Percentiles rank a stretch among this genome's conserved stretches.
phyloP scores from a whole-genome alignment of 2,329 filamentous ascomycete species.

The Volutella citrinella region DNA sequence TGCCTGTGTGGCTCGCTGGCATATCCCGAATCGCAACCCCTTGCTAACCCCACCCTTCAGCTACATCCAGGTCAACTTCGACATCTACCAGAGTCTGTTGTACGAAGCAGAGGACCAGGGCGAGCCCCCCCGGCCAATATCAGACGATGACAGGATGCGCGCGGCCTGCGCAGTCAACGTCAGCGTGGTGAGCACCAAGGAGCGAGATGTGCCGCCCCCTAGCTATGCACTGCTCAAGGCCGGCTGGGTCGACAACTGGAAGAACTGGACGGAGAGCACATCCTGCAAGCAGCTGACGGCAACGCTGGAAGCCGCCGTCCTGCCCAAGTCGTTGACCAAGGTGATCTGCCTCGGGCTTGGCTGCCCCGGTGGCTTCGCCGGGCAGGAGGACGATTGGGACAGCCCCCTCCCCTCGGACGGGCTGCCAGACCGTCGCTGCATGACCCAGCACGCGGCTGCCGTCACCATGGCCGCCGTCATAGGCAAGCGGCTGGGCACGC shows the following conservation, averaged over 20 bases:
- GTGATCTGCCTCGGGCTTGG: conserved; percentile 8
- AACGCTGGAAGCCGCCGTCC: neutral
- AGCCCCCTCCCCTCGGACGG: neutral
- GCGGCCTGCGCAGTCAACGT: neutral
- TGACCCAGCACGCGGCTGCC: conserved; percentile 5
- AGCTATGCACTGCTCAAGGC: neutral
- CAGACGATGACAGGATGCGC: neutral
- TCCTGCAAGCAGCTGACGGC: neutral
- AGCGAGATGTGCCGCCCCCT: neutral
- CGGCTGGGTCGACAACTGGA: neutral
- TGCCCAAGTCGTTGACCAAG: neutral
- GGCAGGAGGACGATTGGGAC: neutral
- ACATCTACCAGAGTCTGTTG: neutral
- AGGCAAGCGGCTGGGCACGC: conserved; percentile 1
- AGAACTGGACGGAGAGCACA: neutral
- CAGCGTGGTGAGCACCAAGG: too few relatives aligned
- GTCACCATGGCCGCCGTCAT: conserved; percentile 1
- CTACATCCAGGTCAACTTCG: neutral
- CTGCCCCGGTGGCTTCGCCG: too few relatives aligned
- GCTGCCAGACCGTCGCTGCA: neutral
- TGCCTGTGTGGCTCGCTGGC: too few relatives aligned
- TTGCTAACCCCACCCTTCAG: too few relatives aligned
- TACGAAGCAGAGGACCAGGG: neutral
- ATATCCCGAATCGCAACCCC: too few relatives aligned
- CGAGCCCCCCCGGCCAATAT: neutral